Conservation (phyloP, 1,139 yeast genomes). For the Hanseniaspora uvarum region DNA sequence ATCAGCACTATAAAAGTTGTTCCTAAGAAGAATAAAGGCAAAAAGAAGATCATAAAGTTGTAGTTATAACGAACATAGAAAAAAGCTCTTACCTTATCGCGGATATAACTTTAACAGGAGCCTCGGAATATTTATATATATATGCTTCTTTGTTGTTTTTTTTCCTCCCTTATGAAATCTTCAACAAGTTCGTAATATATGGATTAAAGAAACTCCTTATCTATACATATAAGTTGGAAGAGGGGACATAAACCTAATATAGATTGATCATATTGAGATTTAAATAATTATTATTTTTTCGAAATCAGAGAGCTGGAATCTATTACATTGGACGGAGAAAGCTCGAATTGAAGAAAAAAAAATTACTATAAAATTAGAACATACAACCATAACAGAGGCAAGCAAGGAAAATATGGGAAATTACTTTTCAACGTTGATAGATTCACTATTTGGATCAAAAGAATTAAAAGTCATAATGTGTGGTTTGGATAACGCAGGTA, state of each 20-base stretch:
- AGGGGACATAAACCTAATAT: no score
- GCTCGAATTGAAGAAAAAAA: no score
- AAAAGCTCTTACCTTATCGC: no score
- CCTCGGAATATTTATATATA: not conserved
- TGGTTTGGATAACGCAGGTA: slow-evolving; percentile 77
- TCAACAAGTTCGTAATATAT: no score
- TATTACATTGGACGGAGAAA: no score
- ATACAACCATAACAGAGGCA: not conserved
- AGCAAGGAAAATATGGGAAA: slow-evolving; percentile 46
- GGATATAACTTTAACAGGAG: no score
- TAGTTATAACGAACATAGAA: no score
- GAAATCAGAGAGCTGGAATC: not conserved
- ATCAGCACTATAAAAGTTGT: not conserved
- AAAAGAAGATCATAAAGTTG: slow-evolving; percentile 7
- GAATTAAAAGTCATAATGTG: slow-evolving; percentile 80
- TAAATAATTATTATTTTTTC: not conserved
- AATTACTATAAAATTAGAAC: no score
- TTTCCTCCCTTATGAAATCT: no score
- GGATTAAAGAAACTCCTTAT: no score
- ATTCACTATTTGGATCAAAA: slow-evolving; percentile 60
- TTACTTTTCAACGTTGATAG: slow-evolving; percentile 66
- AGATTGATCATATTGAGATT: not conserved
- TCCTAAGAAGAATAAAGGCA: not conserved
- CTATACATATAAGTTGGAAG: no score
- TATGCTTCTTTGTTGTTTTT: not conserved